Evolutionary conservation across 495 filamentous ascomycete genomes (phyloP).

Genomic region (Clohesyomyces aquaticus): DNA sequence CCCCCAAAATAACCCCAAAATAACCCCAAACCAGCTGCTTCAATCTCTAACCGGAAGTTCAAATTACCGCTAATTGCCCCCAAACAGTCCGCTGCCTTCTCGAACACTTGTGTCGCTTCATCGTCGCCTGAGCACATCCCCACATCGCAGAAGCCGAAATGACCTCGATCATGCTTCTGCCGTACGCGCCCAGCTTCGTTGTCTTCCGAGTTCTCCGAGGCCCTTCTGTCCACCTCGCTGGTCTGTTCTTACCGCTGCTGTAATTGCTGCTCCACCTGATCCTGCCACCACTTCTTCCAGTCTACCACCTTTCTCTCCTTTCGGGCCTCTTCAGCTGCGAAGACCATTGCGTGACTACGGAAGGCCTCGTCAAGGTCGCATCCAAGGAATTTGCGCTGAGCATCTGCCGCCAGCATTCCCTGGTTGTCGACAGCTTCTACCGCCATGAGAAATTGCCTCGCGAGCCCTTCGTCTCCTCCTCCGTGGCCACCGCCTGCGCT

Average conservation of each 20-base stretch:
- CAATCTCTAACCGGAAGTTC: conserved; percentile 14
- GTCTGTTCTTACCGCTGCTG: conserved; percentile 32
- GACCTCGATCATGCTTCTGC: conserved; percentile 9
- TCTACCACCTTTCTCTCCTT: conserved; percentile 67
- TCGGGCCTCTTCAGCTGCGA: conserved; percentile 89
- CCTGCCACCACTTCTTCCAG: conserved; percentile 78
- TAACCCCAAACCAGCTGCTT: conserved; percentile 23
- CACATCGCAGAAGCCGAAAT: conserved; percentile 7
- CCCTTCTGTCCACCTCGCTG: background rate
- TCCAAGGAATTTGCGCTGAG: conserved; percentile 75
- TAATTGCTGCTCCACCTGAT: conserved; percentile 38
- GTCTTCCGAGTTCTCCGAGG: background rate
- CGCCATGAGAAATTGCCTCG: conserved; percentile 76
- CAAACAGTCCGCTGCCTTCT: background rate
- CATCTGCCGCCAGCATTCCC: conserved; percentile 66
- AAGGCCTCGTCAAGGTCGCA: conserved; percentile 84
- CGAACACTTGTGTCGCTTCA: conserved; percentile 10
- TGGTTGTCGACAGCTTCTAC: conserved; percentile 77
- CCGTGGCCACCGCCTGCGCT: conserved; percentile 68
- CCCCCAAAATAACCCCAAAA: conserved; percentile 23
- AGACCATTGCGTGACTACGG: conserved; percentile 89
- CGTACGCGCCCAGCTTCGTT: conserved; percentile 34
- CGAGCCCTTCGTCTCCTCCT: conserved; percentile 84
- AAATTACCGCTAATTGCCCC: conserved; percentile 25
- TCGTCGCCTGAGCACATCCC: conserved; percentile 8